Percentiles rank a stretch among this genome's conserved stretches.
Conservation (phyloP, 2,329 filamentous ascomycete genomes). For the Conoideocrella luteorostrata region DNA sequence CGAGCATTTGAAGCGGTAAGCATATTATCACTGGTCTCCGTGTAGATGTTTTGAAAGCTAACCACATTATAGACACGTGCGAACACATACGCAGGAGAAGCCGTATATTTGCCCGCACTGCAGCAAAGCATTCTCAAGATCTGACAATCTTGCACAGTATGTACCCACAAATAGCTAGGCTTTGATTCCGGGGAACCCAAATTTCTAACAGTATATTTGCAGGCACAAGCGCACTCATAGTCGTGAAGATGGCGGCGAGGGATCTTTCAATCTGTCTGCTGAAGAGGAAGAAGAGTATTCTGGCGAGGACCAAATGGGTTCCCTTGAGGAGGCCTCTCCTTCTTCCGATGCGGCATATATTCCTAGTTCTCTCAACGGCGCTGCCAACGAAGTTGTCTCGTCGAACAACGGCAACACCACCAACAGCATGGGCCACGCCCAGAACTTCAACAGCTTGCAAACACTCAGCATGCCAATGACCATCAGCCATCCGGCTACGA, state of each 20-base stretch:
- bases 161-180: constrained; percentile 28
- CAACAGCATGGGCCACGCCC: constrained; percentile 14
- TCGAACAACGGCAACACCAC: constrained; percentile 12
- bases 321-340: constrained; percentile 72
- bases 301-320: constrained; percentile 77
- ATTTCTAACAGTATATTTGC: constrained; percentile 14
- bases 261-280: constrained; percentile 59
- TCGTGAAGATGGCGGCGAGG: constrained; percentile 55
- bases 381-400: constrained; percentile 25
- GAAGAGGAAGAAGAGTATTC: constrained; percentile 80
- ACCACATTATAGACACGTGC: constrained; percentile 73
- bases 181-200: background rate
- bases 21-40: constrained; percentile 21
- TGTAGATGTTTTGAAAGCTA: background rate
- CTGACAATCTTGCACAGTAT: constrained; percentile 98
- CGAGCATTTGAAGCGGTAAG: constrained; percentile 98
- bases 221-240: constrained; percentile 79
- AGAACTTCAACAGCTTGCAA: constrained; percentile 51
- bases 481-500: constrained; percentile 47
- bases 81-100: constrained; percentile 98
- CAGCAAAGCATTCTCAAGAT: constrained; percentile 97
- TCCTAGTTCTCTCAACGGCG: constrained; percentile 42
- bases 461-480: constrained; percentile 60
- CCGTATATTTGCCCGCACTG: constrained; percentile 96
- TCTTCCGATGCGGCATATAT: constrained; percentile 62